Conservation (phyloP, 169 alveolate genomes). For the Cystoisospora suis region DNA sequence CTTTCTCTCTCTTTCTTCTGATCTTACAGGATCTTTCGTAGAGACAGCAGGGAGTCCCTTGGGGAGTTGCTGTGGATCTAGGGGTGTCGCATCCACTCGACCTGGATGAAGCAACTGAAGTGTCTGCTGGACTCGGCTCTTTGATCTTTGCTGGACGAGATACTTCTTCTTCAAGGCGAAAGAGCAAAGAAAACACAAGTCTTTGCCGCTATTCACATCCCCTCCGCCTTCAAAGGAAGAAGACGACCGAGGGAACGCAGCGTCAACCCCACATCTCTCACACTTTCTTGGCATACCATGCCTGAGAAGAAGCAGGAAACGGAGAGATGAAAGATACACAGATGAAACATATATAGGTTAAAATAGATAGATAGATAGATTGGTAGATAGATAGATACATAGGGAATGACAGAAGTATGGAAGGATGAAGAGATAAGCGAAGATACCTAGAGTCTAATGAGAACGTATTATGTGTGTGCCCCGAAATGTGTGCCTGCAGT, state of each 20-base stretch:
- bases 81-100: neutral
- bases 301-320: neutral
- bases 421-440: neutral
- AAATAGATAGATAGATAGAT: no score
- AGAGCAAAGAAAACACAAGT: neutral
- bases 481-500: no score
- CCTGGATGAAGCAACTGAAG: conserved; percentile 35
- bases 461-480: no score
- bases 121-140: neutral
- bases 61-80: neutral
- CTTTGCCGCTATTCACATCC: neutral
- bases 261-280: conserved; percentile 12
- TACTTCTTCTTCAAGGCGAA: conserved; percentile 28
- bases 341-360: neutral
- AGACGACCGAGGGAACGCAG: conserved; percentile 8
- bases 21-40: neutral
- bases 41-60: neutral
- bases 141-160: neutral
- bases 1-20: neutral
- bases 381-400: neutral
- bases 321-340: neutral
- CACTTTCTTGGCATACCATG: conserved; percentile 22
- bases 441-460: no score
- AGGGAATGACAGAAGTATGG: neutral
- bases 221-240: neutral